These are phyloP conservation scores for Cydonia oblonga DNA, from an alignment of 331 rosid genomes.

Conservation along the genomic window DNA sequence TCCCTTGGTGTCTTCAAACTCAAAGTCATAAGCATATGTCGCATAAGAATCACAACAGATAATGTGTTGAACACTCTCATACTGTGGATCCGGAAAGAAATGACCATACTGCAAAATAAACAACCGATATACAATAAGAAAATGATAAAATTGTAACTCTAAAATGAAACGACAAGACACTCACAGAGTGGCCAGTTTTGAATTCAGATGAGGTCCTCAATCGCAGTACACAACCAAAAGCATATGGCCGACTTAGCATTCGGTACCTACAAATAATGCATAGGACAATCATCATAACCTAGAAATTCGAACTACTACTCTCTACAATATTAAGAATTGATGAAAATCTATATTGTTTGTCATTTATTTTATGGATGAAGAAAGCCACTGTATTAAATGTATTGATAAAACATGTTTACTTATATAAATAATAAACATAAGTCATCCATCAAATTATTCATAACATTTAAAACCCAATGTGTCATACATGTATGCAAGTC, in stretches of 20 bases:
- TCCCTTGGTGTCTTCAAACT: slow-evolving; percentile 72
- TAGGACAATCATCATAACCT: slow-evolving; percentile 10
- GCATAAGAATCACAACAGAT: slow-evolving; percentile 97
- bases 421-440: not conserved
- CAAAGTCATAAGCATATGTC: slow-evolving; percentile 92
- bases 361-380: not conserved
- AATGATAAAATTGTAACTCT: not conserved
- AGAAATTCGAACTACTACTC: not conserved
- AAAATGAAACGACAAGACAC: slow-evolving; percentile 28
- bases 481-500: not conserved
- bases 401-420: not conserved
- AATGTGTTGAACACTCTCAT: slow-evolving; percentile 92
- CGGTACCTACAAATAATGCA: slow-evolving; percentile 59
- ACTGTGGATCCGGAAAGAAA: slow-evolving; percentile 98
- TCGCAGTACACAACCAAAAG: slow-evolving; percentile 80
- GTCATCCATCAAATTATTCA: not conserved
- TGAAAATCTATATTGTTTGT: not conserved
- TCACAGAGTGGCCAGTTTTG: slow-evolving; percentile 80
- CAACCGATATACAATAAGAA: slow-evolving; percentile 17
- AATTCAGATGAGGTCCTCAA: slow-evolving; percentile 88
- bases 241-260: slow-evolving; percentile 91
- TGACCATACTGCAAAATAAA: slow-evolving; percentile 85
- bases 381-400: not conserved
- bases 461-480: not conserved
- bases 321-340: not conserved